Evolutionary conservation across 2,329 filamentous ascomycete genomes (phyloP).

Genomic region (Penicillium sclerotigenum): DNA sequence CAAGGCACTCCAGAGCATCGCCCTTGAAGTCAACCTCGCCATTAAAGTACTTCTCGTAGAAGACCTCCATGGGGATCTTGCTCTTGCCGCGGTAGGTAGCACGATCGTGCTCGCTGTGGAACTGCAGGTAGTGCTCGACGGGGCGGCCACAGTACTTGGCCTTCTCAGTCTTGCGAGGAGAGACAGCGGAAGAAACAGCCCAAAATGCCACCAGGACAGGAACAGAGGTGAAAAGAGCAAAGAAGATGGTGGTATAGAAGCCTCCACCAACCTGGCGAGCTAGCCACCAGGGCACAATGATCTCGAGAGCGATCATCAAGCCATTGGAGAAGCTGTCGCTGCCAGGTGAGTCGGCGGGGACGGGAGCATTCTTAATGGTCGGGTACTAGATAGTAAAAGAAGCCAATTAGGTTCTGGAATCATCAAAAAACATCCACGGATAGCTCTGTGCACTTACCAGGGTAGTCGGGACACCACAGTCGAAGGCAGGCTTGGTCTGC

Average conservation of each 20-base stretch:
- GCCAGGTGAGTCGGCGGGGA: constrained; percentile 83
- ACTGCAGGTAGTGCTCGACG: constrained; percentile 75
- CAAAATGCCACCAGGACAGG: constrained; percentile 82
- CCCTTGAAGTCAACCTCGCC: constrained; percentile 94
- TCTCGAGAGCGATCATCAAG: constrained; percentile 67
- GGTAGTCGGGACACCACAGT: constrained; percentile 62
- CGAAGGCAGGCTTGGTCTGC: constrained; percentile 50
- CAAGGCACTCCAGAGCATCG: constrained; percentile 81
- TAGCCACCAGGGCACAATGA: constrained; percentile 72
- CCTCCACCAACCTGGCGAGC: constrained; percentile 82
- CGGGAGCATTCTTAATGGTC: constrained; percentile 87
- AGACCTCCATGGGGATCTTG: constrained; percentile 66
- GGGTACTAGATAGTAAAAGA: constrained; percentile 59
- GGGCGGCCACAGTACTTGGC: constrained; percentile 79
- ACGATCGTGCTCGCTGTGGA: constrained; percentile 47
- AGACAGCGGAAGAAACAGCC: constrained; percentile 73
- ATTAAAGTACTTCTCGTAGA: constrained; percentile 97
- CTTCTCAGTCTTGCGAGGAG: constrained; percentile 90
- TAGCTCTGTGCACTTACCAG: constrained; percentile 47
- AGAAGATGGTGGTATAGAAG: constrained; percentile 81
- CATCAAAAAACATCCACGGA: background rate
- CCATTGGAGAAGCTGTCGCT: constrained; percentile 84
- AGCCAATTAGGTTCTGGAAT: background rate
- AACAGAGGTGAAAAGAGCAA: constrained; percentile 71
- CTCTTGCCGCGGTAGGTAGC: constrained; percentile 49